Conservation (phyloP, 1,284 basidiomycete genomes). For the Malassezia obtusa region DNA sequence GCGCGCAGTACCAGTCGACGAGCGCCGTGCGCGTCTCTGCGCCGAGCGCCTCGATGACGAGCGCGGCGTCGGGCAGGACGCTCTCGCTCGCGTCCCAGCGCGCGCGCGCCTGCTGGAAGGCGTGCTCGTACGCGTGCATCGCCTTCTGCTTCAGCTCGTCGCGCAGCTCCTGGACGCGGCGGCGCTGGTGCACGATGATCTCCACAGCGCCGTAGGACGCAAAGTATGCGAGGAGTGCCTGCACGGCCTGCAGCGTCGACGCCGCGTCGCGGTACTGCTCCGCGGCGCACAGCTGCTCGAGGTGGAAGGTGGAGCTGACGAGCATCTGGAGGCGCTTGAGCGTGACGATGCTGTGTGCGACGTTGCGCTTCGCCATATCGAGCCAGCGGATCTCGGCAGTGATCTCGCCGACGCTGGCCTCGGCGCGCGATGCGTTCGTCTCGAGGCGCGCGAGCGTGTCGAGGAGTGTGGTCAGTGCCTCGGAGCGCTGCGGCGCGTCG, state of each 20-base stretch:
- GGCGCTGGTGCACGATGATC: conserved; percentile 29
- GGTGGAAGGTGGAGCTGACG: conserved; percentile 34
- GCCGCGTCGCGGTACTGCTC: conserved; percentile 38
- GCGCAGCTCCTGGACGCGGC: conserved; percentile 31
- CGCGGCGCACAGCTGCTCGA: conserved; percentile 34
- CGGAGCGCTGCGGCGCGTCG: background rate
- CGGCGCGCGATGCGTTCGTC: conserved; percentile 65
- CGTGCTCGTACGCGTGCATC: conserved; percentile 38
- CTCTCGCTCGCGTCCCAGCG: conserved; percentile 24
- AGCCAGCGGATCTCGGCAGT: conserved; percentile 93
- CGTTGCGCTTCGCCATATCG: conserved; percentile 87
- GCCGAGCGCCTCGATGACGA: conserved; percentile 42
- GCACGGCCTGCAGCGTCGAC: conserved; percentile 36
- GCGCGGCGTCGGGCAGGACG: conserved; percentile 33
- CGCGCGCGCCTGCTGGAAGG: conserved; percentile 29
- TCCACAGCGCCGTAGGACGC: conserved; percentile 32
- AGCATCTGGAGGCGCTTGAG: conserved; percentile 88
- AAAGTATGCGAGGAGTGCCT: conserved; percentile 39
- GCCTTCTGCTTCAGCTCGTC: conserved; percentile 24
- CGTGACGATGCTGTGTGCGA: conserved; percentile 67
- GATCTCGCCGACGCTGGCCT: conserved; percentile 86
- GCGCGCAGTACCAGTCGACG: conserved; percentile 76
- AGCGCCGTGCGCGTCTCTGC: conserved; percentile 54
- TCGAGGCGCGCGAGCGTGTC: conserved; percentile 86
- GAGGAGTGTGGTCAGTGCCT: conserved; percentile 53